These are phyloP conservation scores for Dinochytrium kinnereticum DNA, from an alignment of 371 early-diverging fungal species.

Conservation along the genomic window DNA sequence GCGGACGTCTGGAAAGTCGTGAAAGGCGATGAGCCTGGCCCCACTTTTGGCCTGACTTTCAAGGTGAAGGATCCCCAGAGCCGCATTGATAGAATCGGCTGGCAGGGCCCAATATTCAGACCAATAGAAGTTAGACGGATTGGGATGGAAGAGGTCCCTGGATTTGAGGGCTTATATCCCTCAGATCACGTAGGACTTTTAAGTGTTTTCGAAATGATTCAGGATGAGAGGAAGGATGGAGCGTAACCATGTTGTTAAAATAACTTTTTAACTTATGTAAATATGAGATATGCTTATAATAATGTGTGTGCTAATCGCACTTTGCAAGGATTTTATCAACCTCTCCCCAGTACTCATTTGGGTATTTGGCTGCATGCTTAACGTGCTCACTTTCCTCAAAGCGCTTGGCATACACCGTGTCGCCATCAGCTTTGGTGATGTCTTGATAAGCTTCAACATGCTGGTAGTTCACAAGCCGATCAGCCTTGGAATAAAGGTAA, in stretches of 20 bases:
- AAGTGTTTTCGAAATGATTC: not conserved
- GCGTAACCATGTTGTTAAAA: too few relatives aligned
- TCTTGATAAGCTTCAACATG: conserved; percentile 13
- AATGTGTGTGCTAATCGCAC: not conserved
- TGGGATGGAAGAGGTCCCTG: not conserved
- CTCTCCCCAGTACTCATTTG: conserved; percentile 18
- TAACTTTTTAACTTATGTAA: too few relatives aligned
- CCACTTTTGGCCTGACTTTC: conserved; percentile 8
- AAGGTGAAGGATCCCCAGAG: not conserved
- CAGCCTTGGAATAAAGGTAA: conserved; percentile 23
- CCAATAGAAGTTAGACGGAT: not conserved
- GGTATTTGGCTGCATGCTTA: conserved; percentile 18
- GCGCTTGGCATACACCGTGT: conserved; percentile 6
- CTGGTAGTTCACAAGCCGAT: not conserved
- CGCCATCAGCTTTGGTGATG: conserved; percentile 14
- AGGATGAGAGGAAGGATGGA: too few relatives aligned
- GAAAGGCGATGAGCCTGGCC: not conserved
- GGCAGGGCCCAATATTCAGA: not conserved
- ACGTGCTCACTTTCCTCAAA: conserved; percentile 23
- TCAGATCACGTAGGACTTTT: conserved; percentile 17
- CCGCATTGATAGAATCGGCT: conserved; percentile 11
- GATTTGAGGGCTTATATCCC: not conserved
- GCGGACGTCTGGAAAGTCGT: not conserved
- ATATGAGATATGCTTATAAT: too few relatives aligned
- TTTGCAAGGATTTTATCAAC: conserved; percentile 6